Base-by-base conservation (phyloP, 192 early-diverging fungal species). In the Coemansia sp. region DNA sequence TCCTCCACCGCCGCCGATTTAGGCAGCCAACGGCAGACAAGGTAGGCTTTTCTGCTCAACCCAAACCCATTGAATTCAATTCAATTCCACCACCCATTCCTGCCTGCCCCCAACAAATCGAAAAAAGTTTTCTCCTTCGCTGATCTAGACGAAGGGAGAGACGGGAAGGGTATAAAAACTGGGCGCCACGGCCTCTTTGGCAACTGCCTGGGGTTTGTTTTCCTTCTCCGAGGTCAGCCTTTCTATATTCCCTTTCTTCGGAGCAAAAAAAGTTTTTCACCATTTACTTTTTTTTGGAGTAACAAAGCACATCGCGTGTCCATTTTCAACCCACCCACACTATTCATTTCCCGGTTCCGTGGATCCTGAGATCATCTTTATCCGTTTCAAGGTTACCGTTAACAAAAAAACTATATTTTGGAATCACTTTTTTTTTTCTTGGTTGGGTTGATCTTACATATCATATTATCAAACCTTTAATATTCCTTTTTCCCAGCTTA, bases 141-240 rank as follows among this genome's bases (percentile, higher is more conserved):
- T 50, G 49, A 19, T 22, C 22, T 7, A 54, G 51, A 32, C 46
- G 46, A n/a, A 11, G 46, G 46, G n/a, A n/a, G n/a, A 11, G n/a
- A 48, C 7, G 17, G 11, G 55, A 57, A n/a, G 56, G 19, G 67
- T 83, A 82, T 82, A 82, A 82, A 82, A 74, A 68, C 54, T 12
- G 17, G 54, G 48, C 20, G 25, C 22, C 46, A 58, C 50, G 57
- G 46, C 43, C 55, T 62, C 43, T 45, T 49, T 32, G 60, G 51
- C 72, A 41, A 55, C 72, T 39, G 80, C 61, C 72, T 68, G 58
- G 71, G 75, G 32, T 32, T 54, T 54, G 51, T 54, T 81, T 83
- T 58, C 80, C 80, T 77, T 83, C 80, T 83, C 80, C 80, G 80
- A 83, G 80, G 72, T 83, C 68, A 75, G 65, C 72, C 59, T 77